phyloP scores from a whole-genome alignment of 1,139 yeast genomes.

The Geotrichum aggregatum region DNA sequence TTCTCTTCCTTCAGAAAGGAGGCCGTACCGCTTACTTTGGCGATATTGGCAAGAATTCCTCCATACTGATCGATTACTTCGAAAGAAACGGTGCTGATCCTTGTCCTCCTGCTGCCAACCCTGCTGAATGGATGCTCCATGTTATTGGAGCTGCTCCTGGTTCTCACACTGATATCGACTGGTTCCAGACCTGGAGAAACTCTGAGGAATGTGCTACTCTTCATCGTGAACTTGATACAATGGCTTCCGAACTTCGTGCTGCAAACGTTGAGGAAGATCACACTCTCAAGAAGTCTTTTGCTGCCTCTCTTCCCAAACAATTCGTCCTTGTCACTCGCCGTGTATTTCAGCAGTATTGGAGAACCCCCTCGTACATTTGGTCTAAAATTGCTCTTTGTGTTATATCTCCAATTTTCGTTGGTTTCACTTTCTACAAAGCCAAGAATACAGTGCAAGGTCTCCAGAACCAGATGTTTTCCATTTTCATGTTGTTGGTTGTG shows the following conservation, averaged over 20 bases:
- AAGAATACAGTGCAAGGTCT: slow-evolving; percentile 49
- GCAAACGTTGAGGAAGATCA: slow-evolving; percentile 19
- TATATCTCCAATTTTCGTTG: slow-evolving; percentile 57
- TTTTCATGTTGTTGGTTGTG: slow-evolving; percentile 63
- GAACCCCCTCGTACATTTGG: slow-evolving; percentile 71
- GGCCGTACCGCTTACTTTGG: slow-evolving; percentile 81
- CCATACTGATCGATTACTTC: slow-evolving; percentile 59
- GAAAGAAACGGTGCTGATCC: slow-evolving; percentile 62
- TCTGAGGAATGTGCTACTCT: slow-evolving; percentile 51
- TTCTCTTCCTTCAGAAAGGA: slow-evolving; percentile 66
- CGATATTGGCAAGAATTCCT: slow-evolving; percentile 64
- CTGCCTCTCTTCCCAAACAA: slow-evolving; percentile 49
- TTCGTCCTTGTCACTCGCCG: slow-evolving; percentile 48
- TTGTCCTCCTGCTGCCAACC: slow-evolving; percentile 67
- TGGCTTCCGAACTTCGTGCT: slow-evolving; percentile 28
- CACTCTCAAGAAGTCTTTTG: slow-evolving; percentile 30
- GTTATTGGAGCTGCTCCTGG: slow-evolving; percentile 83
- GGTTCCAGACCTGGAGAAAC: slow-evolving; percentile 60
- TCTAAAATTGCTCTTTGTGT: slow-evolving; percentile 55
- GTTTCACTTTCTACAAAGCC: slow-evolving; percentile 71
- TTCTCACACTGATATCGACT: slow-evolving; percentile 60
- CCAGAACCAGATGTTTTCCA: slow-evolving; percentile 51
- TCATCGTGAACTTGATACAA: slow-evolving; percentile 35
- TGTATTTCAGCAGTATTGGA: slow-evolving; percentile 62
- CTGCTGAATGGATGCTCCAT: slow-evolving; percentile 81